Percentiles rank a stretch among this genome's conserved stretches.
These are phyloP conservation scores for Pyrenochaeta sp. DNA, from an alignment of 2,329 filamentous ascomycete genomes.

Conservation along the genomic window DNA sequence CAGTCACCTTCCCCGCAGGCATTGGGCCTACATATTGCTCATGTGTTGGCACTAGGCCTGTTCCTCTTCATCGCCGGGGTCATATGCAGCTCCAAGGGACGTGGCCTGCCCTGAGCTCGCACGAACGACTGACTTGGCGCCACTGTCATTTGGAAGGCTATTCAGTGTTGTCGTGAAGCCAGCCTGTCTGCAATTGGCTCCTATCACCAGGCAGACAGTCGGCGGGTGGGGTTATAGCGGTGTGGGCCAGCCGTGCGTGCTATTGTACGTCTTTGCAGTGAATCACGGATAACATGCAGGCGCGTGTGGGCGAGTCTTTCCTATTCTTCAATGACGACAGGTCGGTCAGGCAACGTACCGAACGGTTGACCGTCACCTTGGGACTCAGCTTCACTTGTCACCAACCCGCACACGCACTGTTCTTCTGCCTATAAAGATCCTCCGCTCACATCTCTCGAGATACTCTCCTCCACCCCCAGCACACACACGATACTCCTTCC, in stretches of 20 bases:
- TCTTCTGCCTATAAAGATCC: slow-evolving; percentile 21
- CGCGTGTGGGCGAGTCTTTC: slow-evolving; percentile 7
- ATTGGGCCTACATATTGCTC: slow-evolving; percentile 1
- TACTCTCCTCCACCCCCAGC: slow-evolving; percentile 11
- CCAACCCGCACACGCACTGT: slow-evolving; percentile 7
- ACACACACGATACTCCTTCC: neutral
- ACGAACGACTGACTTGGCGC: slow-evolving; percentile 23
- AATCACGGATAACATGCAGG: slow-evolving; percentile 18
- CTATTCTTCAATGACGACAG: slow-evolving; percentile 9
- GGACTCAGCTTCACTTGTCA: slow-evolving; percentile 26
- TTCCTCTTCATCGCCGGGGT: slow-evolving; percentile 3
- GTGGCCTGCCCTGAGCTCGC: slow-evolving; percentile 4
- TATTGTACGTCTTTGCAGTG: slow-evolving; percentile 13
- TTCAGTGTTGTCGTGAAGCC: slow-evolving; percentile 9
- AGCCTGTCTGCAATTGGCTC: slow-evolving; percentile 9
- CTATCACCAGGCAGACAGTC: slow-evolving; percentile 8
- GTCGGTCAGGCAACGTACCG: slow-evolving; percentile 24
- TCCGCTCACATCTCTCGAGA: slow-evolving; percentile 40
- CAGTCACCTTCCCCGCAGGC: slow-evolving; percentile 2
- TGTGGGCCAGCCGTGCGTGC: slow-evolving; percentile 13
- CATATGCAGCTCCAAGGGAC: slow-evolving; percentile 8
- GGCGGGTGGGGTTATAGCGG: slow-evolving; percentile 7
- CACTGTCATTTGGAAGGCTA: slow-evolving; percentile 9
- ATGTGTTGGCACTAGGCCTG: slow-evolving; percentile 5
- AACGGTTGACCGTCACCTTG: slow-evolving; percentile 28